Evolutionary conservation across 306 rosid species (phyloP).

Genomic region (Quillaja saponaria): DNA sequence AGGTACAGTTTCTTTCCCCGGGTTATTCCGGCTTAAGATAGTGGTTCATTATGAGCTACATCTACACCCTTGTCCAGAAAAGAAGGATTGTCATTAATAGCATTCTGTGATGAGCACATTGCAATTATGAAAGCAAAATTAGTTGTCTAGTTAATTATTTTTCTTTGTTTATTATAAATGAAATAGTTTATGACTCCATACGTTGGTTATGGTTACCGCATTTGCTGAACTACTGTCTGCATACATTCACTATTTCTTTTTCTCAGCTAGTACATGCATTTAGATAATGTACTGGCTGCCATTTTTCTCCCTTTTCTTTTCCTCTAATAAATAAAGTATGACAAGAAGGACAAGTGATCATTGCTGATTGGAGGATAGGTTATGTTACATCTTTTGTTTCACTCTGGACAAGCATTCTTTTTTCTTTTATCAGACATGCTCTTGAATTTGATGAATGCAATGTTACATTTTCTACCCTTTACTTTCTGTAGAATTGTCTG

Average conservation of each 20-base stretch:
- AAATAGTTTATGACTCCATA: background rate
- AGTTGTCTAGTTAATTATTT: background rate
- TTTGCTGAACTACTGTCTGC: background rate
- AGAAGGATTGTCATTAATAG: background rate
- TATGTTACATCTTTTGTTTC: background rate
- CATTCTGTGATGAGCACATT: background rate
- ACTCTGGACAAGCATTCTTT: background rate
- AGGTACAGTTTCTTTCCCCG: no score
- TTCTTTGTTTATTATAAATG: background rate
- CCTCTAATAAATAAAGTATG: background rate
- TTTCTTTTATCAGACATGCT: background rate
- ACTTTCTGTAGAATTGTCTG: slow-evolving; percentile 22
- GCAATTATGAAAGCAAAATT: background rate
- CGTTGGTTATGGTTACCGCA: background rate
- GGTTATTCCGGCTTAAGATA: no score
- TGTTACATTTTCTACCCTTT: background rate
- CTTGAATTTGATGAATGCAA: background rate
- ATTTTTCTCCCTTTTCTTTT: background rate
- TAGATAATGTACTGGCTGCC: background rate
- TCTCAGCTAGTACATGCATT: no score
- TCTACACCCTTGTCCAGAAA: no score
- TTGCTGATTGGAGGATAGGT: background rate
- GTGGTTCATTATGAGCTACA: no score
- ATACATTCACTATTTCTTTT: background rate
- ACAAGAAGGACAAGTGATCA: background rate